phyloP scores from a whole-genome alignment of 1,284 basidiomycete genomes.

The Ustilago crameri region DNA sequence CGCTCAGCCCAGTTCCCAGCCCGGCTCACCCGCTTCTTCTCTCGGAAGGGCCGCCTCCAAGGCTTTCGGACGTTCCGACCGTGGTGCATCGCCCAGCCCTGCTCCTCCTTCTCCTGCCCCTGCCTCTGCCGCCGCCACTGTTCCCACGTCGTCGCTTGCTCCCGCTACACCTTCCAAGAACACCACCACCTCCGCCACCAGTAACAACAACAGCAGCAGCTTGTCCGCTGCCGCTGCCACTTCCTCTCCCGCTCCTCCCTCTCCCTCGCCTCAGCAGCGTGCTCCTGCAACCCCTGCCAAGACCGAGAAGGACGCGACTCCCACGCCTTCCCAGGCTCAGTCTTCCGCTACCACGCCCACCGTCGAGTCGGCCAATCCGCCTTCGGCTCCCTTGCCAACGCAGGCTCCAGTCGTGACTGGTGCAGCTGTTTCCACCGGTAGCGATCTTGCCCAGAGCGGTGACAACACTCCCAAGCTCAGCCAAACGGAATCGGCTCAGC shows the following conservation, averaged over 20 bases:
- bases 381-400: constrained; percentile 1
- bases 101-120: constrained; percentile 27
- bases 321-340: constrained; percentile 15
- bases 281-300: constrained; percentile 29
- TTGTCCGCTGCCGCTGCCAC: constrained; percentile 6
- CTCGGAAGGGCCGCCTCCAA: constrained; percentile 33
- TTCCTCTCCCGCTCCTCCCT: constrained; percentile 9
- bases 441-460: constrained; percentile 12
- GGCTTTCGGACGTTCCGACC: constrained; percentile 37
- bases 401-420: neutral
- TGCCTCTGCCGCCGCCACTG: constrained; percentile 19
- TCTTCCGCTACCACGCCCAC: constrained; percentile 22
- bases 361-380: constrained; percentile 20
- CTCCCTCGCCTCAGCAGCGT: constrained; percentile 16
- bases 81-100: constrained; percentile 32
- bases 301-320: constrained; percentile 14
- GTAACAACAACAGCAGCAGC: constrained; percentile 3
- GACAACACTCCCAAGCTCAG: constrained; percentile 7
- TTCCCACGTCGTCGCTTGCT: constrained; percentile 24
- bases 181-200: constrained; percentile 16
- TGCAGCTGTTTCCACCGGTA: neutral
- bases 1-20: constrained; percentile 23
- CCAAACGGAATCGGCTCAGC: constrained; percentile 1
- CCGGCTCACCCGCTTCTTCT: constrained; percentile 35
- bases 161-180: constrained; percentile 37